Evolutionary conservation across 805 yeast genomes (phyloP), one percentile per base, ranked within the genome.

Genomic region (Starmerella tilneyi): DNA sequence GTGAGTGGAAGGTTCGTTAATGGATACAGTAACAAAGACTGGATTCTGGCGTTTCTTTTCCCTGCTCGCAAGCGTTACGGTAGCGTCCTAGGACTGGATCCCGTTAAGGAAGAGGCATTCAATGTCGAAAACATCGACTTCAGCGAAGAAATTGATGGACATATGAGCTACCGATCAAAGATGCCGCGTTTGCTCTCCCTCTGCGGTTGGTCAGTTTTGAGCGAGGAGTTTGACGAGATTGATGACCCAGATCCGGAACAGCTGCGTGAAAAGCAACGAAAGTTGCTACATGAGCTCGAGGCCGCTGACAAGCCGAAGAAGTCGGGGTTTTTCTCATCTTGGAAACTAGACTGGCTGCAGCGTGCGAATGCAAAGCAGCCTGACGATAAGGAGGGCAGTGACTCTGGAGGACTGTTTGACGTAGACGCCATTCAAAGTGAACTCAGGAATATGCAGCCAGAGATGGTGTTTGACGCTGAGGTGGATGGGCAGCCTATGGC

Each of bases 161-260:
- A 92, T 66, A 84, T 92, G 96, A 85, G 82, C n/a, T 92, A 92
- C 64, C 81, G 98, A 66, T 81, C 81, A 50, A 86, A 85, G 11
- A 85, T 92, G 74, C 99, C 99, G 1, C 76, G 76, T 55, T 70
- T 92, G 35, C 61, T 92, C 52, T 73, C 74, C 50, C 63, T 66
- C 41, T 56, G 84, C 32, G 88, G 83, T 4, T 81, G 94, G 78
- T 81, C 83, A 45, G 85, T 92, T 4, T 61, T 86, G 33, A 76
- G 81, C 51, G 98, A 92, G 48, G 95, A 88, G 60, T 92, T 92
- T 59, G 80, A 83, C 16, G 98, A 92, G 63, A 88, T 92, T 54
- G 96, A 88, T 60, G 96, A 89, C 59, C 94, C 96, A 0, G 95
- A 89, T 62, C 84, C 94, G 2, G 94, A 84, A 54, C 78, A 80